Base-by-base conservation (phyloP, 768 basidiomycete species). In the Phanerochaete sordida region DNA sequence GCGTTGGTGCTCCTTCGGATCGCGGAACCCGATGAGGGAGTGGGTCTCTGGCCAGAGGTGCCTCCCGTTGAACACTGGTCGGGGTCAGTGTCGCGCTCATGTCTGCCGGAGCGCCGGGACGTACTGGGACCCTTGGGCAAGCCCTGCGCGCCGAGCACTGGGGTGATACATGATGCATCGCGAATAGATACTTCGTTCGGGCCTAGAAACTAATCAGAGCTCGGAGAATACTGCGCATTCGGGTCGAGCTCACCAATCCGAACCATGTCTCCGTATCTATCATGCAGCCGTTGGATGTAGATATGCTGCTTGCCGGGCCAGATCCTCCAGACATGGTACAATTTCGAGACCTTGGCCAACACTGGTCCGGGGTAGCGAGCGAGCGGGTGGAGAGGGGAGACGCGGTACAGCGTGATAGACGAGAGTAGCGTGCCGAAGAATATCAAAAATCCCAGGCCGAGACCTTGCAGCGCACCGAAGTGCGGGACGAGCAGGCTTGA, bases 381-480 rank as follows among this genome's bases (percentile, higher is more conserved):
- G 3, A 84, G 72, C 5, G 83, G 81, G 66, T 85, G 83, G 68
- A 77, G 77, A 2, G 82, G 81, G 5, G 82, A 83, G 7, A 83
- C 56, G 21, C 82, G 79, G 65, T 84, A 83, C 3, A 48, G 15
- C 3, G 24, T 26, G 23, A 65, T 55, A 9, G 61, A 57, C 4
- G 43, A 33, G 3, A 73, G 7, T 19, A 74, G 54, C 12, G 77
- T 70, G 1, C 75, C 76, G 39, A 65, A 53, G 11, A 77, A 69
- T 5, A 65, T 62, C 3, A 62, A 30, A 44, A 62, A 64, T 13
- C 60, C 37, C 23, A 67, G 39, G 33, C 47, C 44, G 24, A 64
- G 13, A 26, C 54, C 23, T 15, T 26, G 23, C 5, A 46, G 19
- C 8, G 43, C 27, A 13, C 56, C 43, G 27, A 58, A 52, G 46